phyloP scores from a whole-genome alignment of 345 rosid species.

The Combretum micranthum region DNA sequence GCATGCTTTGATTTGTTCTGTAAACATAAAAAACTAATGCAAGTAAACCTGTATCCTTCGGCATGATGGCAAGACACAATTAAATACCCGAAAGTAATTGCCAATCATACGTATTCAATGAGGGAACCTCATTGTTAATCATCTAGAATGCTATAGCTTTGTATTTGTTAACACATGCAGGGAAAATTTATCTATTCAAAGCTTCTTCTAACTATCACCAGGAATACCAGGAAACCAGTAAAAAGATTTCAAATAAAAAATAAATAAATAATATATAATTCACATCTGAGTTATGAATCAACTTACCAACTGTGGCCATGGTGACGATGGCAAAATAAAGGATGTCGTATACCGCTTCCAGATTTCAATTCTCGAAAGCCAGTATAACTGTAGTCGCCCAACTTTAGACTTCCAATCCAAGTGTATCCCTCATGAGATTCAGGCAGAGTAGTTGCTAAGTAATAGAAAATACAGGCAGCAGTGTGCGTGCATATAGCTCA shows the following conservation, averaged over 20 bases:
- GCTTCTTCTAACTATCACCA: too few relatives aligned
- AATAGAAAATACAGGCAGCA: slow-evolving; percentile 85
- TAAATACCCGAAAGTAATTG: too few relatives aligned
- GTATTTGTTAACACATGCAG: too few relatives aligned
- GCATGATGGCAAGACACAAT: too few relatives aligned
- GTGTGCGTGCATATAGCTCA: slow-evolving; percentile 86
- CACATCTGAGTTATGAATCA: background rate
- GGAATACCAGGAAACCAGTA: too few relatives aligned
- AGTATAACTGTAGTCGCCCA: slow-evolving; percentile 74
- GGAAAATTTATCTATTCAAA: too few relatives aligned
- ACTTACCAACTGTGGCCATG: slow-evolving; percentile 87
- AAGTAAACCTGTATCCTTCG: too few relatives aligned
- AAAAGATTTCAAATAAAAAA: background rate
- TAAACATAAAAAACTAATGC: too few relatives aligned
- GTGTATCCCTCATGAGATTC: slow-evolving; percentile 58
- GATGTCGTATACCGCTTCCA: slow-evolving; percentile 84
- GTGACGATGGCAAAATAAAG: slow-evolving; percentile 81
- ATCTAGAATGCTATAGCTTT: too few relatives aligned
- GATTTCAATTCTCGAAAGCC: slow-evolving; percentile 64
- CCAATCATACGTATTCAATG: too few relatives aligned
- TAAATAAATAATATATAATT: background rate
- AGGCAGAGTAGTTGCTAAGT: slow-evolving; percentile 78
- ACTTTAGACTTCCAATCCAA: slow-evolving; percentile 81
- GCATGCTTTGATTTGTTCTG: too few relatives aligned
- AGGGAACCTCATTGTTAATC: too few relatives aligned